Evolutionary conservation across 106 monocot genomes (phyloP).

Genomic region (Hemerocallis citrina): DNA sequence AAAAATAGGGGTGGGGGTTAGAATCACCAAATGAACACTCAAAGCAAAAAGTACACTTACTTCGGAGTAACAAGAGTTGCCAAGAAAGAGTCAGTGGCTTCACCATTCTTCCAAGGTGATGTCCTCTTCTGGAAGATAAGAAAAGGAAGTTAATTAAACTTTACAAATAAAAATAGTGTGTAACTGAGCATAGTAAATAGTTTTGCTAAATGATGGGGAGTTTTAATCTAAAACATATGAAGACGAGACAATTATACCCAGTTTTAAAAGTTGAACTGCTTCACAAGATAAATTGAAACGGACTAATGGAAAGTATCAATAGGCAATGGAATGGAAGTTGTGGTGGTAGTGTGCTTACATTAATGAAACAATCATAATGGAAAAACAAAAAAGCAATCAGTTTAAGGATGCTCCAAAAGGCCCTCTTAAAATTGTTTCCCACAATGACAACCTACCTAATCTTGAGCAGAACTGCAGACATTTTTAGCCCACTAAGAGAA

Average conservation of each 20-base stretch:
- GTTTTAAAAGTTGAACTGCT: neutral
- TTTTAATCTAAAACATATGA: neutral
- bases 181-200: neutral
- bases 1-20: neutral
- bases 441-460: neutral
- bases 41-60: conserved; percentile 26
- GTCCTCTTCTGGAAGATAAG: conserved; percentile 52
- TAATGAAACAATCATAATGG: neutral
- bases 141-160: neutral
- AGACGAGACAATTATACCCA: neutral
- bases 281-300: neutral
- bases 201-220: neutral
- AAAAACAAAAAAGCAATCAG: too few relatives aligned
- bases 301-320: neutral
- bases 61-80: conserved; percentile 22
- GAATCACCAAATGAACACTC: neutral
- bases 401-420: too few relatives aligned
- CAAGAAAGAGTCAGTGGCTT: conserved; percentile 42
- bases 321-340: neutral
- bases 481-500: neutral
- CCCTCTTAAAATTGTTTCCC: too few relatives aligned
- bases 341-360: neutral
- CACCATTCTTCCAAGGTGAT: conserved; percentile 49
- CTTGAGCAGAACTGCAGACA: too few relatives aligned
- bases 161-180: neutral